Base-by-base conservation (phyloP, 2,329 filamentous ascomycete genomes). In the Cladophialophora yegresii region DNA sequence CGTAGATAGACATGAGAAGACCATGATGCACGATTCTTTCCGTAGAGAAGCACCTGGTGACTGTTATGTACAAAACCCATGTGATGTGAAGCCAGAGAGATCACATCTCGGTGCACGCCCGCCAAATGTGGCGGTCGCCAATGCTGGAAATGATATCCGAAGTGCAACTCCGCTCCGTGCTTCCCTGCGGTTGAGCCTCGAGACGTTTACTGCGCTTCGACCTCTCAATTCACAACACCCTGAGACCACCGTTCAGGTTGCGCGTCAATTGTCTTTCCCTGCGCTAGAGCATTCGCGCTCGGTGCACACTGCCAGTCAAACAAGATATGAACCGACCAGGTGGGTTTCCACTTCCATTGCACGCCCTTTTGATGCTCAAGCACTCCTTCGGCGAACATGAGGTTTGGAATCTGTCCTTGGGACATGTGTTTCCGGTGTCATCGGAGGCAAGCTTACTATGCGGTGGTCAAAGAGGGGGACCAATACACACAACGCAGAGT, bases 281-380 rank as follows among this genome's bases (percentile, higher is more conserved):
- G 23, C 23, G 56, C 49, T 43, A 36, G 47, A 49, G 53, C 59
- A 62, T 56, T 30, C 53, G 40, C 13, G 22, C 28, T 50, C 30
- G 53, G 28, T 43, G 30, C 22, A 53, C 26, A 58, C 26, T 22
- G 12, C 36, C 47, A 23, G 57, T 43, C 45, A 26, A 43, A 53
- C 6, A 56, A 36, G 61, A 63, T 20, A 67, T 67, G 65, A 67
- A 69, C 54, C 64, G 67, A 65, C 58, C 47, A 67, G 64, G 67
- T 69, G 28, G 64, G 67, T 69, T 64, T 60, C 9, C 36, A 16
- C 13, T 9, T 43, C 57, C 47, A 30, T 50, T 36, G 47, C 47
- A 20, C 57, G 16, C n/a, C 57, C 26, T n/a, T 30, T 54, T 33
- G 22, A 28, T 20, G 10, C 28, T 54, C 51, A 26, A 51, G 26